Percentiles rank a stretch among this genome's conserved stretches.
These are phyloP conservation scores for Farysia itapuensis DNA, from an alignment of 1,284 basidiomycete genomes.

Conservation along the genomic window DNA sequence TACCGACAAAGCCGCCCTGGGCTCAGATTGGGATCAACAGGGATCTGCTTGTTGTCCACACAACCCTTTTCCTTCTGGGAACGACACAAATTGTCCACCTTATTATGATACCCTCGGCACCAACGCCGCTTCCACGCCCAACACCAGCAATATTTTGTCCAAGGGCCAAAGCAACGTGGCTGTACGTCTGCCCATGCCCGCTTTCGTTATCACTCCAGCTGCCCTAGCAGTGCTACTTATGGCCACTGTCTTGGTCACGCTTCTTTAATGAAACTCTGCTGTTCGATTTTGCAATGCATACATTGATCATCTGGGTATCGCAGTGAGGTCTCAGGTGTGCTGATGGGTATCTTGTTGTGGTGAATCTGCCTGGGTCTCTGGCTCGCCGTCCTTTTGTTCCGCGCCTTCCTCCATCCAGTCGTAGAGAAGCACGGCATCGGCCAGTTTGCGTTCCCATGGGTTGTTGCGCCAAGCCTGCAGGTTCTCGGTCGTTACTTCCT, in stretches of 20 bases:
- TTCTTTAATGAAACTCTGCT: too few species aligned
- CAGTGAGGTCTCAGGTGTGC: too few species aligned
- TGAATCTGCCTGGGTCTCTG: too few species aligned
- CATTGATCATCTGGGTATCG: too few species aligned
- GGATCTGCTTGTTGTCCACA: slow-evolving; percentile 40
- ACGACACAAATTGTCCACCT: slow-evolving; percentile 20
- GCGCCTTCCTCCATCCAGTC: slow-evolving; percentile 39
- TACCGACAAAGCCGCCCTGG: slow-evolving; percentile 30
- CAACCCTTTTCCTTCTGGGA: slow-evolving; percentile 25
- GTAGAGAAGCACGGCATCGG: slow-evolving; percentile 36
- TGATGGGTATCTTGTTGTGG: too few species aligned
- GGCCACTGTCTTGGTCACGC: too few species aligned
- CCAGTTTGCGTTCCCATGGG: slow-evolving; percentile 27
- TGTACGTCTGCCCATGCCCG: too few species aligned
- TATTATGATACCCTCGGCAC: slow-evolving; percentile 28
- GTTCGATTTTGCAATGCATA: too few species aligned
- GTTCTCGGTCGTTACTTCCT: background rate
- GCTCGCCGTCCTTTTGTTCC: too few species aligned
- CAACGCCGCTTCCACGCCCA: slow-evolving; percentile 13
- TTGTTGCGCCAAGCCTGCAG: slow-evolving; percentile 12
- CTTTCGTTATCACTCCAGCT: too few species aligned
- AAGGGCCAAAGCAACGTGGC: slow-evolving; percentile 30
- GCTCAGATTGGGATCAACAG: slow-evolving; percentile 44
- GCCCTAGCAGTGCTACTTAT: too few species aligned
- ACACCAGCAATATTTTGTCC: slow-evolving; percentile 36